These are phyloP conservation scores for Buxus sempervirens DNA, from an alignment of 164 flowering plant genomes.

Conservation along the genomic window DNA sequence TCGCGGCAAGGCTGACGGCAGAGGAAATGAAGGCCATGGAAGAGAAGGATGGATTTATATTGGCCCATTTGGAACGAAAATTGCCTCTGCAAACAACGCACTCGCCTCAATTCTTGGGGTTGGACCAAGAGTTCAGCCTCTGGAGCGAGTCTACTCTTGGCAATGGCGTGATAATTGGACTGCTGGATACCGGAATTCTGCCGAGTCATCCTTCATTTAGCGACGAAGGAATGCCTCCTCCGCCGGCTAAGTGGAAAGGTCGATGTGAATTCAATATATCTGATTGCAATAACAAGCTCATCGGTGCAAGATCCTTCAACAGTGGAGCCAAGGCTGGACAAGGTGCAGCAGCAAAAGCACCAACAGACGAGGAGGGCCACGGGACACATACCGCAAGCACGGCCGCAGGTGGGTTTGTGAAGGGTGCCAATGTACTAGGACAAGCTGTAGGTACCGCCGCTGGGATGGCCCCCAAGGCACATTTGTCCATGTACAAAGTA, in stretches of 20 bases:
- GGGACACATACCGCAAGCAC: conserved; percentile 61
- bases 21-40: conserved; percentile 22
- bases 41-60: conserved; percentile 22
- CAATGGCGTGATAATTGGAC: conserved; percentile 43
- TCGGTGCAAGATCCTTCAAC: conserved; percentile 41
- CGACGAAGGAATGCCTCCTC: conserved; percentile 43
- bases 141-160: conserved; percentile 45
- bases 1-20: conserved; percentile 24
- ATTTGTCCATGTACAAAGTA: conserved; percentile 47
- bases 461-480: conserved; percentile 52
- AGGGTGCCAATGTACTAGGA: conserved; percentile 33
- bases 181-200: conserved; percentile 39
- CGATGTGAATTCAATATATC: too few species aligned
- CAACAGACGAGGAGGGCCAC: conserved; percentile 41
- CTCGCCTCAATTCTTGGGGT: conserved; percentile 31
- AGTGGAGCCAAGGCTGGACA: conserved; percentile 9
- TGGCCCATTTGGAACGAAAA: conserved; percentile 12
- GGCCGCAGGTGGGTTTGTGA: conserved; percentile 42
- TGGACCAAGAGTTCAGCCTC: conserved; percentile 31
- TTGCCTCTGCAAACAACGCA: conserved; percentile 26
- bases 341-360: conserved; percentile 7
- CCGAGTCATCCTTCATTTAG: conserved; percentile 51
- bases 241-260: too few species aligned
- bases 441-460: conserved; percentile 45
- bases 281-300: too few species aligned